A percentile compares a stretch with the other conserved stretches of the same genome.
Evolutionary conservation across 768 basidiomycete genomes (phyloP).

Genomic region (Cyathus striatus): DNA sequence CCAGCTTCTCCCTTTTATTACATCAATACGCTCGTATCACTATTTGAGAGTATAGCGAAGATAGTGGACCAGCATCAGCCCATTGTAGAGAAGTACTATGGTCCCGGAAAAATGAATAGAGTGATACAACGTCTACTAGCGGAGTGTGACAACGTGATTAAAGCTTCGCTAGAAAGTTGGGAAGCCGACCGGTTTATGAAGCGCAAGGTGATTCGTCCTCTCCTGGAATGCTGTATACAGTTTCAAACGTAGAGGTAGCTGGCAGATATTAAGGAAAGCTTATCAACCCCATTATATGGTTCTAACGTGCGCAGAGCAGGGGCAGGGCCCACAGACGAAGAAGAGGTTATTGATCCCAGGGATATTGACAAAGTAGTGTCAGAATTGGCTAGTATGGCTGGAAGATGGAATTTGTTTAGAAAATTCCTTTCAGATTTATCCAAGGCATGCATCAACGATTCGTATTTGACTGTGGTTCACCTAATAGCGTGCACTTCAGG

Average conservation of each 20-base stretch:
- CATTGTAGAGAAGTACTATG: conserved; percentile 98
- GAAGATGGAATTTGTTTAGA: conserved; percentile 87
- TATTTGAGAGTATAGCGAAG: conserved; percentile 93
- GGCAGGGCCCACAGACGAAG: conserved; percentile 30
- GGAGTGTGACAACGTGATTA: conserved; percentile 84
- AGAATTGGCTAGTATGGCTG: conserved; percentile 85
- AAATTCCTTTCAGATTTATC: conserved; percentile 80
- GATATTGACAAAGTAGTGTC: conserved; percentile 90
- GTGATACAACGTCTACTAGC: conserved; percentile 73
- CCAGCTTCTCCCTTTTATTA: conserved; percentile 93
- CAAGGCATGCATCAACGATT: conserved; percentile 38
- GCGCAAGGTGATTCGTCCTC: conserved; percentile 51
- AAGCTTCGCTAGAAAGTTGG: conserved; percentile 76
- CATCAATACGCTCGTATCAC: conserved; percentile 80
- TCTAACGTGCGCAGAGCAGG: no score
- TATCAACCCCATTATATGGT: conserved; percentile 26
- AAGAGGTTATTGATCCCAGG: conserved; percentile 69
- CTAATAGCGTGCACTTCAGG: conserved; percentile 6
- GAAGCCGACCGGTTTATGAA: conserved; percentile 84
- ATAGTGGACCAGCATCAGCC: conserved; percentile 98
- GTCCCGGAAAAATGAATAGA: conserved; percentile 75
- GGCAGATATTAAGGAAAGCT: conserved; percentile 38
- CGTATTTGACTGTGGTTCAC: no score
- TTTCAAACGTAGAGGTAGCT: conserved; percentile 26
- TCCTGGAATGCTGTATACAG: not conserved